These are phyloP conservation scores for Macroventuria anomochaeta DNA, from an alignment of 2,329 filamentous ascomycete genomes.

Conservation along the genomic window DNA sequence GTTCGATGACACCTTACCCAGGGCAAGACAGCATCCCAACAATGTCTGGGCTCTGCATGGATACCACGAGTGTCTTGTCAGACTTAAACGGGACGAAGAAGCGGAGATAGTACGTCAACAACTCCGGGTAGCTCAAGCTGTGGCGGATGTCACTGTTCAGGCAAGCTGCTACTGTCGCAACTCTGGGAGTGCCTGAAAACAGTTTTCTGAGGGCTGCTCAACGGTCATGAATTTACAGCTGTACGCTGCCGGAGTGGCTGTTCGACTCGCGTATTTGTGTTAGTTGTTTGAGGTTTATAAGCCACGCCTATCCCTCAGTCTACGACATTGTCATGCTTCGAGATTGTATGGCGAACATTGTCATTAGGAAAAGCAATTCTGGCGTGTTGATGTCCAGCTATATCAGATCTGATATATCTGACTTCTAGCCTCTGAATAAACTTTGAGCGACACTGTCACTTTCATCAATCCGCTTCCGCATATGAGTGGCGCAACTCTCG, in stretches of 20 bases:
- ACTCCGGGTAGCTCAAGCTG: slow-evolving; percentile 60
- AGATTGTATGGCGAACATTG: neutral
- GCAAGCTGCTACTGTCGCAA: slow-evolving; percentile 64
- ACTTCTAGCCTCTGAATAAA: neutral
- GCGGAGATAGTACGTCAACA: slow-evolving; percentile 57
- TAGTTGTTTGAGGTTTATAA: slow-evolving; percentile 2
- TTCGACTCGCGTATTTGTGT: slow-evolving; percentile 2
- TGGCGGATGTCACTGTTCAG: slow-evolving; percentile 65
- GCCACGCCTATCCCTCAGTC: neutral
- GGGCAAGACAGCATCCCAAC: slow-evolving; percentile 70
- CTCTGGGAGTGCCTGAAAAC: slow-evolving; percentile 3
- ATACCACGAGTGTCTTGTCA: slow-evolving; percentile 71
- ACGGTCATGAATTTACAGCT: neutral
- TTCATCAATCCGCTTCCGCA: slow-evolving; percentile 9
- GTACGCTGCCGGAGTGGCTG: neutral
- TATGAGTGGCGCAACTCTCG: neutral
- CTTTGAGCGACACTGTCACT: slow-evolving; percentile 5
- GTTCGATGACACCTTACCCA: slow-evolving; percentile 61
- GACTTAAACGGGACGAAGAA: slow-evolving; percentile 58
- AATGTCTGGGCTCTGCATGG: slow-evolving; percentile 80
- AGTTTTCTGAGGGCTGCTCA: neutral
- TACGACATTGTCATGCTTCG: neutral
- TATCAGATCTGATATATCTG: neutral
- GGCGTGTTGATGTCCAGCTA: neutral
- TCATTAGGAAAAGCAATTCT: neutral